Evolutionary conservation across 371 early-diverging fungal genomes (phyloP).

Genomic region (Mortierella sp.): DNA sequence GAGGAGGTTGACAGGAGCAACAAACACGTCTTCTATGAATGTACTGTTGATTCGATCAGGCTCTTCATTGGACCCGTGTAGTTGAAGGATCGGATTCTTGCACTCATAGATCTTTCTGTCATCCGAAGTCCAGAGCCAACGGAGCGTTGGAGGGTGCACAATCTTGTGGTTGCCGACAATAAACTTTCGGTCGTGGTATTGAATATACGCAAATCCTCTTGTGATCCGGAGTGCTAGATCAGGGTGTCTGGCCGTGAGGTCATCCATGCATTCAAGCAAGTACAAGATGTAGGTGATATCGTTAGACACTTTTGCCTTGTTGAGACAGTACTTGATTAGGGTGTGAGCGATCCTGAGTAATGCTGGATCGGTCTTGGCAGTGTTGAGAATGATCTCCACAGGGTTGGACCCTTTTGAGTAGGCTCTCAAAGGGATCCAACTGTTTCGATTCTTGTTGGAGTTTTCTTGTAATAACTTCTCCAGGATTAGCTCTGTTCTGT

Average conservation of each 20-base stretch:
- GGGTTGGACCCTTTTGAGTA: constrained; percentile 11
- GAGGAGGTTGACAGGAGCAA: too few species aligned
- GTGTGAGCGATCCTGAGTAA: constrained; percentile 8
- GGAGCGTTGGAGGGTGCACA: constrained; percentile 14
- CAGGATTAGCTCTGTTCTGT: too few species aligned
- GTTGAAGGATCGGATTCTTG: constrained; percentile 20
- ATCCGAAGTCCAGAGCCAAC: neutral
- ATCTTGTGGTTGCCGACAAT: constrained; percentile 27
- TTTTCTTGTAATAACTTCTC: too few species aligned
- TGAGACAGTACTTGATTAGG: constrained; percentile 20
- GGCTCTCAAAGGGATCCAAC: too few species aligned
- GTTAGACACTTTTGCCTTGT: constrained; percentile 9
- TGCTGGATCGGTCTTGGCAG: constrained; percentile 1
- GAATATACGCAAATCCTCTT: too few species aligned
- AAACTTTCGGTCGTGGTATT: neutral
- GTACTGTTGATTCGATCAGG: too few species aligned
- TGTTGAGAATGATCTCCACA: constrained; percentile 16
- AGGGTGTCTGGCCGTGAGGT: too few species aligned
- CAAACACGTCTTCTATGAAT: too few species aligned
- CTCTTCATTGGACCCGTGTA: constrained; percentile 7
- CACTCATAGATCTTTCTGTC: constrained; percentile 6
- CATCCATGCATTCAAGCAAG: too few species aligned
- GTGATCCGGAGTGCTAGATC: too few species aligned
- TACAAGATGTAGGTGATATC: constrained; percentile 1
- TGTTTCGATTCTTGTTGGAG: too few species aligned